Percentiles rank a stretch among this genome's conserved stretches.
phyloP scores from a whole-genome alignment of 202 grass and related monocot genomes.

The Schoenoplectus triqueter region DNA sequence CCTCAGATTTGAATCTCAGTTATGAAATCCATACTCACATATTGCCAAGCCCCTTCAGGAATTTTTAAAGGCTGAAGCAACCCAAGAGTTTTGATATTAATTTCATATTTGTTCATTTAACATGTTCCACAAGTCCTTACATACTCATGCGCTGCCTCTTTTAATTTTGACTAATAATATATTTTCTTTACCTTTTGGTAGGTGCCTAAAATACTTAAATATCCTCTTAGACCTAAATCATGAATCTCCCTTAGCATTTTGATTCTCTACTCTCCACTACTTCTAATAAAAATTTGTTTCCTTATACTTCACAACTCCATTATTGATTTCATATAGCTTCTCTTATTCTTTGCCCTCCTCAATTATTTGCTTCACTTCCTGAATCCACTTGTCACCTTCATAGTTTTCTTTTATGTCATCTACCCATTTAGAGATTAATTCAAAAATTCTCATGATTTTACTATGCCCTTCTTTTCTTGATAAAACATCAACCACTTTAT shows the following conservation, averaged over 20 bases:
- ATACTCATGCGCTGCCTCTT: not conserved
- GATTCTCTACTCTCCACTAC: not conserved
- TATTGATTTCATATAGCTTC: not conserved
- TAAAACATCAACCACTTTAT: not conserved
- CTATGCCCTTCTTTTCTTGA: not conserved
- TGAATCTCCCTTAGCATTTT: not conserved
- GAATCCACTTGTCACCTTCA: not conserved
- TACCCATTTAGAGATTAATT: not conserved
- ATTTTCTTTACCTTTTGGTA: not conserved
- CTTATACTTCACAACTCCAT: too few species aligned
- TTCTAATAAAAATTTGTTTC: not conserved
- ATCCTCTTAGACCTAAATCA: not conserved
- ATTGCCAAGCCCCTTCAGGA: not conserved
- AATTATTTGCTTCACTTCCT: too few species aligned
- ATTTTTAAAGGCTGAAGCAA: not conserved
- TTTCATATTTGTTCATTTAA: not conserved
- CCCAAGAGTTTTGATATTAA: not conserved
- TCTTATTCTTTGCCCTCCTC: not conserved
- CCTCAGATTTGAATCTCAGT: not conserved
- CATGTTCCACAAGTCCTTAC: not conserved
- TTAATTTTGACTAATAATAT: not conserved
- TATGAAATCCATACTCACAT: constrained; percentile 13
- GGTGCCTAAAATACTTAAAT: not conserved
- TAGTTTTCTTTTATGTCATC: not conserved
- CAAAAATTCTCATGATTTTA: not conserved